phyloP scores from a whole-genome alignment of 2,329 filamentous ascomycete species.

The Thelonectria blattea region DNA sequence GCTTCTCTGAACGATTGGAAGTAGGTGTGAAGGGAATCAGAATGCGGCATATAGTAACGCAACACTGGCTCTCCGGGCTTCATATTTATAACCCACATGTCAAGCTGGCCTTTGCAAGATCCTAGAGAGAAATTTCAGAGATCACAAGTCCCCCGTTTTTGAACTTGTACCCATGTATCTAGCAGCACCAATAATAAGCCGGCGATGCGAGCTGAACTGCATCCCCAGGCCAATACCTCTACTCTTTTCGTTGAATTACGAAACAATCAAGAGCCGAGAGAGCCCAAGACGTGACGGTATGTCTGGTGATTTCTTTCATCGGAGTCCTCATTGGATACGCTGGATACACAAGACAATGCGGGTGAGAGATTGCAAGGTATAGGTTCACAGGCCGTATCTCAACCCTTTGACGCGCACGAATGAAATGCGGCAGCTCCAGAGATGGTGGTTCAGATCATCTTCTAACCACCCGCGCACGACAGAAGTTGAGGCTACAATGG shows the following conservation, averaged over 20 bases:
- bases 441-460: background rate
- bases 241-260: background rate
- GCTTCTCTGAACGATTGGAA: background rate
- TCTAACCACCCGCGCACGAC: background rate
- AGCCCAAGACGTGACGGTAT: background rate
- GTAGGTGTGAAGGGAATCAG: background rate
- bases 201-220: background rate
- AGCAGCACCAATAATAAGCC: background rate
- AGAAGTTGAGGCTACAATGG: background rate
- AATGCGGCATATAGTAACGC: background rate
- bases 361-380: background rate
- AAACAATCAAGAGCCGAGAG: background rate
- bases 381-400: background rate
- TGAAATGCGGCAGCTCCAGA: background rate
- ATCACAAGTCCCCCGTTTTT: background rate
- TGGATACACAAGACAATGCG: background rate
- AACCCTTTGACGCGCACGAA: background rate
- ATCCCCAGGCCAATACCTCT: background rate
- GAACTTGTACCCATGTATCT: background rate
- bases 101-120: background rate
- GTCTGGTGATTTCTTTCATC: background rate
- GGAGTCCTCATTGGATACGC: background rate
- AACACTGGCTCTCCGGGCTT: background rate
- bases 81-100: slow-evolving; percentile 22
- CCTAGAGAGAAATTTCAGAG: background rate